Percentiles rank a stretch among this genome's conserved stretches.
Conservation (phyloP, 2,329 filamentous ascomycete genomes). For the Epichloe bromicola region DNA sequence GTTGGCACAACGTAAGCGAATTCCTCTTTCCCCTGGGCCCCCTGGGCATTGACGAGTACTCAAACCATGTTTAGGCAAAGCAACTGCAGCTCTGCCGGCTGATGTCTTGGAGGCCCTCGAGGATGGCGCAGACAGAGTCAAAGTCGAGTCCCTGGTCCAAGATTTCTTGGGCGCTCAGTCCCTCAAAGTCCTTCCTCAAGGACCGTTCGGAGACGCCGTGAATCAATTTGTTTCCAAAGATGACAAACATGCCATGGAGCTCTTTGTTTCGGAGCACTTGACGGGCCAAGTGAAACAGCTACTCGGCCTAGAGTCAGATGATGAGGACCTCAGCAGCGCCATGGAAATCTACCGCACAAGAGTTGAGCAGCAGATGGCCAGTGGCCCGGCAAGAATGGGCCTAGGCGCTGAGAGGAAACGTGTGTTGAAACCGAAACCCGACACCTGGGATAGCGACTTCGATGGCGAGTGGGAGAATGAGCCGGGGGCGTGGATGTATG, state of each 20-base stretch:
- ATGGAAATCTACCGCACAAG: slow-evolving; percentile 62
- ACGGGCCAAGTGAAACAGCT: slow-evolving; percentile 58
- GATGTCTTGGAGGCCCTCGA: slow-evolving; percentile 46
- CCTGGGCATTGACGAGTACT: slow-evolving; percentile 1
- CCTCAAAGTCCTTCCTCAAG: slow-evolving; percentile 84
- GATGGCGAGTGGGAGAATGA: slow-evolving; percentile 79
- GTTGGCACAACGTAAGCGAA: slow-evolving; percentile 29
- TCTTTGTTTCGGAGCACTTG: slow-evolving; percentile 62
- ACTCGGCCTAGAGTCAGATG: slow-evolving; percentile 50
- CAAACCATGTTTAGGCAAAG: slow-evolving; percentile 14
- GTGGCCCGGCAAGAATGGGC: slow-evolving; percentile 36
- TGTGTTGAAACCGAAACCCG: slow-evolving; percentile 59
- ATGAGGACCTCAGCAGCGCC: slow-evolving; percentile 52
- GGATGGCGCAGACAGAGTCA: slow-evolving; percentile 50
- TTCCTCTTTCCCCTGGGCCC: too few species aligned
- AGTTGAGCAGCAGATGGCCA: slow-evolving; percentile 58
- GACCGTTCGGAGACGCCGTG: slow-evolving; percentile 85
- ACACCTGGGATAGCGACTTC: slow-evolving; percentile 77
- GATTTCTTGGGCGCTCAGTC: slow-evolving; percentile 82
- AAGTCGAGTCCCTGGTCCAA: slow-evolving; percentile 77
- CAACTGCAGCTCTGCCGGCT: slow-evolving; percentile 39
- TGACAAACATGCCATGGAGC: slow-evolving; percentile 82
- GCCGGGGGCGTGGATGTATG: slow-evolving; percentile 40
- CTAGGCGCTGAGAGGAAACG: slow-evolving; percentile 23
- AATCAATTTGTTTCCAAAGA: slow-evolving; percentile 89